phyloP scores from a whole-genome alignment of 257 asterid genomes.

The Primulina eburnea region DNA sequence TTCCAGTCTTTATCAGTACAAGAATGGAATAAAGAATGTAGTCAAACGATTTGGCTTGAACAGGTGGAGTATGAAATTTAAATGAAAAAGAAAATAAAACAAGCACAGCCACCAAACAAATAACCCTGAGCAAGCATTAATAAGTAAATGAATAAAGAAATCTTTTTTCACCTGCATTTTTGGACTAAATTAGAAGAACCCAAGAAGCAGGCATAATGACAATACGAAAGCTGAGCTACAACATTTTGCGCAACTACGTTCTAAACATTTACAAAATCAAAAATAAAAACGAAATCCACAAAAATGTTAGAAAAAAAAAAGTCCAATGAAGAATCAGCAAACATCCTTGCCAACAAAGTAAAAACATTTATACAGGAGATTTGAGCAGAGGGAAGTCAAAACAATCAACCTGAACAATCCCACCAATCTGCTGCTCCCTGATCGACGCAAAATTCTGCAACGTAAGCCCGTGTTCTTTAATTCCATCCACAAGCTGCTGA shows the following conservation, averaged over 20 bases:
- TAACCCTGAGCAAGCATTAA: no score
- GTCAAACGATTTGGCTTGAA: no score
- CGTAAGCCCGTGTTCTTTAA: slow-evolving; percentile 75
- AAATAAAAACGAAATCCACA: not conserved
- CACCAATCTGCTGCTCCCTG: slow-evolving; percentile 96
- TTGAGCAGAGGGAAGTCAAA: not conserved
- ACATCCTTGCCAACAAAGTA: not conserved
- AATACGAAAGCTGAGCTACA: not conserved
- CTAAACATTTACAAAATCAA: not conserved
- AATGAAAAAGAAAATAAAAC: no score
- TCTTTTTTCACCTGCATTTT: not conserved
- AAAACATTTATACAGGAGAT: not conserved
- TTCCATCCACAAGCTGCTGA: slow-evolving; percentile 91
- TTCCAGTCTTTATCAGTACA: not conserved
- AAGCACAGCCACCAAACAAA: no score
- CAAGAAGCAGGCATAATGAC: not conserved
- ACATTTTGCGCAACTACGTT: not conserved
- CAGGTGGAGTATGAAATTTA: no score
- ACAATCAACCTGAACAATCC: slow-evolving; percentile 73
- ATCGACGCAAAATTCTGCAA: slow-evolving; percentile 94
- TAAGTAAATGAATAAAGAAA: not conserved
- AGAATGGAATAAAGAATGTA: not conserved
- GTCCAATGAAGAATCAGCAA: not conserved
- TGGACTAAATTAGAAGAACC: not conserved
- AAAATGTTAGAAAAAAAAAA: not conserved